These are phyloP conservation scores for Cytospora paraplurivora DNA, from an alignment of 2,329 filamentous ascomycete genomes.

Conservation along the genomic window DNA sequence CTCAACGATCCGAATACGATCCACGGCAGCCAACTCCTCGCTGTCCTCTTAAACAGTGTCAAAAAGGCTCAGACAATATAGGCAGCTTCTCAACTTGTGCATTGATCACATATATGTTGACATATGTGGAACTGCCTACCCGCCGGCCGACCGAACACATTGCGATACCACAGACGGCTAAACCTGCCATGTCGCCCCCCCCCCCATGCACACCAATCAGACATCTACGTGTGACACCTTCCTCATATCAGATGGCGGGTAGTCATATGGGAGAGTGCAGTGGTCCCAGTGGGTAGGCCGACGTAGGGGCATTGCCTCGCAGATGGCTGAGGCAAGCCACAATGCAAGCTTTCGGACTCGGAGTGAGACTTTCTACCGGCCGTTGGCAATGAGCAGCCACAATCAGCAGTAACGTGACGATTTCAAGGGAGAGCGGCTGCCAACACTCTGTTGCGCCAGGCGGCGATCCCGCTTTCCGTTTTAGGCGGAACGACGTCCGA, in stretches of 20 bases:
- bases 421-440: background rate
- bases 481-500: too few species aligned
- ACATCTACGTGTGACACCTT: slow-evolving; percentile 1
- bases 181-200: background rate
- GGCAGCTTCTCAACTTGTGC: background rate
- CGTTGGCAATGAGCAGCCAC: background rate
- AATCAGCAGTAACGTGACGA: background rate
- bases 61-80: background rate
- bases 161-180: slow-evolving; percentile 13
- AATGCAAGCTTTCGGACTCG: background rate
- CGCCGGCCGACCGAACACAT: background rate
- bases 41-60: background rate
- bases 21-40: background rate
- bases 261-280: background rate
- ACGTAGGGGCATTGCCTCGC: background rate
- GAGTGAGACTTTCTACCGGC: background rate
- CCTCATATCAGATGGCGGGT: background rate
- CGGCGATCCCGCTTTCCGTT: background rate
- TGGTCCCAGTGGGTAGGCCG: background rate
- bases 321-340: slow-evolving; percentile 7
- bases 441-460: background rate
- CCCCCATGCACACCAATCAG: background rate
- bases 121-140: background rate
- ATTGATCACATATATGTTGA: background rate
- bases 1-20: background rate